These are phyloP conservation scores for Marasmius tenuissimus DNA, from an alignment of 1,284 basidiomycete species.

Conservation along the genomic window DNA sequence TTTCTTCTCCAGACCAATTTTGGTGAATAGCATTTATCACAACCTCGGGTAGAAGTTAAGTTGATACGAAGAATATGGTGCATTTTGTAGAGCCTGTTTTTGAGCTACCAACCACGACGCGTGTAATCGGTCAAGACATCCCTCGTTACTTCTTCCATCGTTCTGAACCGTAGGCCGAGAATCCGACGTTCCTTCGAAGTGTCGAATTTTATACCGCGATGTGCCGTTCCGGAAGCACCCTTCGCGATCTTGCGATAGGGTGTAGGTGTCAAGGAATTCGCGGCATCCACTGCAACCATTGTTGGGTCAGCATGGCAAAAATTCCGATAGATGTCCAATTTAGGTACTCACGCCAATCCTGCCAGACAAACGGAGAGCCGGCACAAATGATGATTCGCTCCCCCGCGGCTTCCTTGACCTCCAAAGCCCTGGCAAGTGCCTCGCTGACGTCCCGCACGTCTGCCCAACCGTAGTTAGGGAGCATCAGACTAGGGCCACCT, in stretches of 20 bases:
- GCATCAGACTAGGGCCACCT: constrained; percentile 19
- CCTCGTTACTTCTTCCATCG: constrained; percentile 38
- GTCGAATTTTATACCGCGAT: constrained; percentile 19
- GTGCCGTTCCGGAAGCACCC: background rate
- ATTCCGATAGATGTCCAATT: background rate
- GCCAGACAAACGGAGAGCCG: constrained; percentile 28
- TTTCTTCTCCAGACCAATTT: too few species aligned
- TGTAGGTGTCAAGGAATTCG: constrained; percentile 7
- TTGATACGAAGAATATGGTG: too few species aligned
- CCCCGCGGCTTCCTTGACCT: constrained; percentile 54
- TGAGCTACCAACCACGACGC: too few species aligned
- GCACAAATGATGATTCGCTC: constrained; percentile 54
- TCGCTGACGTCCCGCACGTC: constrained; percentile 65
- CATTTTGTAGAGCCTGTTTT: too few species aligned
- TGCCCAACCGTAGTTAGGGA: constrained; percentile 35
- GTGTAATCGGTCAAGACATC: constrained; percentile 31
- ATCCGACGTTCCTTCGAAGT: constrained; percentile 37
- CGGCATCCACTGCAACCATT: constrained; percentile 12
- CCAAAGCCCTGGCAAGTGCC: constrained; percentile 56
- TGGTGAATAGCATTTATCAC: too few species aligned
- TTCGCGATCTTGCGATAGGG: background rate
- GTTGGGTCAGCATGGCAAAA: background rate
- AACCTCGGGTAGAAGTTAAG: too few species aligned
- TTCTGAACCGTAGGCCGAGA: constrained; percentile 45
- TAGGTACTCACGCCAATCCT: constrained; percentile 26